These are phyloP conservation scores for Citrus hindsii DNA, from an alignment of 345 rosid genomes.

Conservation along the genomic window DNA sequence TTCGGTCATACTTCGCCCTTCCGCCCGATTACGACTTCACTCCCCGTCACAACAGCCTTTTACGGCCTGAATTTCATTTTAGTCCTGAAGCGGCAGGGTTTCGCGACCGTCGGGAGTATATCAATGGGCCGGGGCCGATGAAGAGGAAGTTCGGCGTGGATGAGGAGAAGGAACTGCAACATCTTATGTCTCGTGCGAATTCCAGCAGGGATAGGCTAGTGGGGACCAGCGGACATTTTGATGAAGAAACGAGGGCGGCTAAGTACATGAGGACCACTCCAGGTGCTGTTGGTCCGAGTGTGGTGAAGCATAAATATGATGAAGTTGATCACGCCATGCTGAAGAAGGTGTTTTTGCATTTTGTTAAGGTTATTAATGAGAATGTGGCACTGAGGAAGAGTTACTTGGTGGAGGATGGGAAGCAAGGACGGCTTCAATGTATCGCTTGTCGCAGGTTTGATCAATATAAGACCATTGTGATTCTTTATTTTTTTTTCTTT, in stretches of 20 bases:
- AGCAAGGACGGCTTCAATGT: conserved; percentile 71
- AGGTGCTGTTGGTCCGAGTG: conserved; percentile 28
- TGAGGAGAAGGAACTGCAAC: conserved; percentile 45
- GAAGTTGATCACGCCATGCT: conserved; percentile 58
- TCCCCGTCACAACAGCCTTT: conserved; percentile 30
- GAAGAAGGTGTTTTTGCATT: conserved; percentile 70
- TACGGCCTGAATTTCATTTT: conserved; percentile 29
- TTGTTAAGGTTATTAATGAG: conserved; percentile 63
- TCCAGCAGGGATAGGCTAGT: conserved; percentile 30
- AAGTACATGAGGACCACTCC: conserved; percentile 46
- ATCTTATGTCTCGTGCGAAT: conserved; percentile 35
- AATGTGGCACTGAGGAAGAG: conserved; percentile 53
- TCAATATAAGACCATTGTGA: conserved; percentile 21
- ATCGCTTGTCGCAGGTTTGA: conserved; percentile 86
- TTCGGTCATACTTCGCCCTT: conserved; percentile 91
- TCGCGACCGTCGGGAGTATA: conserved; percentile 34
- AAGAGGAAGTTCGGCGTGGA: conserved; percentile 68
- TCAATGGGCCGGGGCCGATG: conserved; percentile 33
- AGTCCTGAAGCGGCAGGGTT: conserved; percentile 41
- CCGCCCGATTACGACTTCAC: conserved; percentile 85
- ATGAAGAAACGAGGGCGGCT: conserved; percentile 48
- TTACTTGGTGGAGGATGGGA: conserved; percentile 85
- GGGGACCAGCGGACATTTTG: conserved; percentile 39
- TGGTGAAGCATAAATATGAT: conserved; percentile 27
- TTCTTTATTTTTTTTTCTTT: conserved; percentile 12